A percentile compares a stretch with the other conserved stretches of the same genome.
phyloP scores from a whole-genome alignment of 345 rosid species.

The Leavenworthia alabamica region DNA sequence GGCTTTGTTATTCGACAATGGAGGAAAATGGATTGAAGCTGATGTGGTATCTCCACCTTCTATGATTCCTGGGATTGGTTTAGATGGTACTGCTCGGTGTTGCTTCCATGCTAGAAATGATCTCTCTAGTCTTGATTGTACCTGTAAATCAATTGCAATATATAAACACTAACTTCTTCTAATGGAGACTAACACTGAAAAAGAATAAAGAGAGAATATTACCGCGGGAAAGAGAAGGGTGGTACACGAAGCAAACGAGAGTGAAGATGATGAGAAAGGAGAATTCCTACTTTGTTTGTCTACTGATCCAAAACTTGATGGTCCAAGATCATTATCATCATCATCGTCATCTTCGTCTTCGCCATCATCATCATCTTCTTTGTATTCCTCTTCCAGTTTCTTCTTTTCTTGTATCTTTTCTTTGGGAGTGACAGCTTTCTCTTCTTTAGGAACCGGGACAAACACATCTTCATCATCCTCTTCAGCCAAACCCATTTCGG shows the following conservation, averaged over 20 bases:
- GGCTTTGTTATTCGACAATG: constrained; percentile 18
- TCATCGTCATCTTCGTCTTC: constrained; percentile 33
- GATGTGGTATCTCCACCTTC: constrained; percentile 13
- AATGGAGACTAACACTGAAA: background rate
- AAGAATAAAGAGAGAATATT: constrained; percentile 26
- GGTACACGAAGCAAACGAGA: constrained; percentile 60
- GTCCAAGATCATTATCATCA: constrained; percentile 34
- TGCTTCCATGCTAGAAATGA: constrained; percentile 53
- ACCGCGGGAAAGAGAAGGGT: constrained; percentile 71
- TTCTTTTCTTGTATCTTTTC: constrained; percentile 25
- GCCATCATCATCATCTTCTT: constrained; percentile 28
- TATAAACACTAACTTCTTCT: background rate
- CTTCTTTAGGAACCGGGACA: constrained; percentile 27
- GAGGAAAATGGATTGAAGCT: constrained; percentile 39
- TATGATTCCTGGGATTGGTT: constrained; percentile 9
- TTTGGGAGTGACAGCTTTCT: constrained; percentile 27
- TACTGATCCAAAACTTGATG: constrained; percentile 80
- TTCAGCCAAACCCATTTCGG: constrained; percentile 44
- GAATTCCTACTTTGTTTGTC: constrained; percentile 41
- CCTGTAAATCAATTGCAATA: constrained; percentile 30
- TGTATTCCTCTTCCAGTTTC: constrained; percentile 33
- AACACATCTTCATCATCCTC: constrained; percentile 42
- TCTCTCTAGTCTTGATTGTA: constrained; percentile 46
- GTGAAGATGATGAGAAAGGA: constrained; percentile 65
- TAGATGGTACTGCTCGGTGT: constrained; percentile 30